A percentile compares a stretch with the other conserved stretches of the same genome.
phyloP scores from a whole-genome alignment of 1,139 yeast genomes.

The Spathaspora sp. region DNA sequence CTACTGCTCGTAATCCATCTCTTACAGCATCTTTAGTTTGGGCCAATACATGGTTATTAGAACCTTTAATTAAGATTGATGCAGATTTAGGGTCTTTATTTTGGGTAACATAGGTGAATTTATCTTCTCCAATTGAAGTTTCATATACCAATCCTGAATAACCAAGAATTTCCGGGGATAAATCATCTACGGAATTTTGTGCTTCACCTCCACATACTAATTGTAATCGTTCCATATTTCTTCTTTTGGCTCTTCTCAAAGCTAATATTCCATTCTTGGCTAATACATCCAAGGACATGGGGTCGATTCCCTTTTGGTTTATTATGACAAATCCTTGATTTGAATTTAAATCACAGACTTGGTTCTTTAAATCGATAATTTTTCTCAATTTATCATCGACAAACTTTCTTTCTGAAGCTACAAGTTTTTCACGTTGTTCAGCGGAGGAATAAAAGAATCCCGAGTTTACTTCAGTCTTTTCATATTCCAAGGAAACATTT shows the following conservation, averaged over 20 bases:
- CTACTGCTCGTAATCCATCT: slow-evolving; percentile 93
- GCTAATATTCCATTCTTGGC: slow-evolving; percentile 95
- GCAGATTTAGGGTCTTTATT: slow-evolving; percentile 90
- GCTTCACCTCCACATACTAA: slow-evolving; percentile 97
- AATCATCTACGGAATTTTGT: slow-evolving; percentile 94
- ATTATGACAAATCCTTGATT: slow-evolving; percentile 87
- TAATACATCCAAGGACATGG: slow-evolving; percentile 91
- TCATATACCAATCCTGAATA: slow-evolving; percentile 90
- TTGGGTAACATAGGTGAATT: slow-evolving; percentile 93
- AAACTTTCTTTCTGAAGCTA: slow-evolving; percentile 88
- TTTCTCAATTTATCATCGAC: slow-evolving; percentile 92
- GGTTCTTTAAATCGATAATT: slow-evolving; percentile 88
- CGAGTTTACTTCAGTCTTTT: slow-evolving; percentile 96
- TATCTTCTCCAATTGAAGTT: slow-evolving; percentile 94
- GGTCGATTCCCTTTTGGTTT: slow-evolving; percentile 98
- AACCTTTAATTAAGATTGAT: slow-evolving; percentile 89
- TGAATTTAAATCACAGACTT: slow-evolving; percentile 78
- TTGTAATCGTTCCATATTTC: slow-evolving; percentile 98
- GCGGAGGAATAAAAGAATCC: slow-evolving; percentile 94
- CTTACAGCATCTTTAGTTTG: slow-evolving; percentile 97
- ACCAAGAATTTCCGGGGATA: slow-evolving; percentile 82
- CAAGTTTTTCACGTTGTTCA: slow-evolving; percentile 94
- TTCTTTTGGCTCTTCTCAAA: slow-evolving; percentile 94
- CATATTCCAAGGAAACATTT: slow-evolving; percentile 94
- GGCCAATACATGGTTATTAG: slow-evolving; percentile 81